Conservation (phyloP, 1,284 basidiomycete species). For the Marasmius sp. region DNA sequence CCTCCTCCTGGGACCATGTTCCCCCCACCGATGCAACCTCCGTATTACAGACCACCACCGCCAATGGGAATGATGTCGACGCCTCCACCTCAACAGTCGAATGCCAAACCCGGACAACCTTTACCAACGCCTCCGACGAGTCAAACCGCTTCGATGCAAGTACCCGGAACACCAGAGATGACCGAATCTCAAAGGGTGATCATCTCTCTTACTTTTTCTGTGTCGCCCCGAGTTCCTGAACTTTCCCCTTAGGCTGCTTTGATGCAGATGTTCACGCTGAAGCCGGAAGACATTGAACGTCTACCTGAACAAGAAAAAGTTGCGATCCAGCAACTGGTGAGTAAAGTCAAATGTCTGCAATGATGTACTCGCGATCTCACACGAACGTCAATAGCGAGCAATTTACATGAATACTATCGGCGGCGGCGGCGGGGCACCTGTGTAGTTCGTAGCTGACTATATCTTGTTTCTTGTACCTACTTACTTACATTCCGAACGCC, state of each 20-base stretch:
- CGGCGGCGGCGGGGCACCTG: not conserved
- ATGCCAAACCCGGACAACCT: constrained; percentile 22
- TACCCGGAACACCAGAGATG: constrained; percentile 27
- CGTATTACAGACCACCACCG: constrained; percentile 28
- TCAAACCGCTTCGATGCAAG: constrained; percentile 7
- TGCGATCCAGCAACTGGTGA: constrained; percentile 83
- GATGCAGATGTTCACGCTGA: constrained; percentile 84
- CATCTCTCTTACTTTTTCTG: not conserved
- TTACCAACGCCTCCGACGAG: constrained; percentile 23
- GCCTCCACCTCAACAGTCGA: constrained; percentile 28
- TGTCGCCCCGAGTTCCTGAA: not conserved
- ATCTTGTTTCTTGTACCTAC: too few relatives aligned
- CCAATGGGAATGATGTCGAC: constrained; percentile 49
- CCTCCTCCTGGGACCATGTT: constrained; percentile 16
- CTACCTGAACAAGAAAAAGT: constrained; percentile 82
- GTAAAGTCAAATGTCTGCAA: constrained; percentile 22
- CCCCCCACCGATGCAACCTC: constrained; percentile 22
- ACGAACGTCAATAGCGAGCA: not conserved
- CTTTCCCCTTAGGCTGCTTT: constrained; percentile 63
- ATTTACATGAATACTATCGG: not conserved
- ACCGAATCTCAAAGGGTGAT: constrained; percentile 38
- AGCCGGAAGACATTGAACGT: constrained; percentile 84
- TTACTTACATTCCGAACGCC: too few relatives aligned
- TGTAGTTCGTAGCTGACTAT: too few relatives aligned
- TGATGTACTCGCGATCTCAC: not conserved